These are phyloP conservation scores for Aureobasidium lini DNA, from an alignment of 2,329 filamentous ascomycete genomes.

Conservation along the genomic window DNA sequence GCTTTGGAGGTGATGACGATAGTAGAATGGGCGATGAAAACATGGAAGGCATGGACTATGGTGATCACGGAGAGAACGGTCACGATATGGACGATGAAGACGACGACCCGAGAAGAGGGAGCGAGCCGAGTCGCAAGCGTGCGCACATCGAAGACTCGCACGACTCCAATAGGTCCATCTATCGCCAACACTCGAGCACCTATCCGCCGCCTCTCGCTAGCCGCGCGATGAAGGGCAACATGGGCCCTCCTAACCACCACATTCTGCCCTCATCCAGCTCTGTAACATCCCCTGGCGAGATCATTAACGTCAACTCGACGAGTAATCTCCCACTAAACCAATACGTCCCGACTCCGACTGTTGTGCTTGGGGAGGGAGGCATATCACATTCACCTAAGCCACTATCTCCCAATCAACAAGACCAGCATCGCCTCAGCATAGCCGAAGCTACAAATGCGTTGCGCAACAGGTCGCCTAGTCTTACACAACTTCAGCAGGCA, in stretches of 20 bases:
- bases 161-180: slow-evolving; percentile 48
- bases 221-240: slow-evolving; percentile 20
- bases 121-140: slow-evolving; percentile 67
- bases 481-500: slow-evolving; percentile 59
- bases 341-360: slow-evolving; percentile 28
- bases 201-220: slow-evolving; percentile 65
- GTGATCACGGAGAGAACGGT: slow-evolving; percentile 50
- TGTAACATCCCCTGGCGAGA: slow-evolving; percentile 30
- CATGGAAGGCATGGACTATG: slow-evolving; percentile 59
- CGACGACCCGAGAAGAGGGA: slow-evolving; percentile 50
- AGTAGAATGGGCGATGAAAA: slow-evolving; percentile 44
- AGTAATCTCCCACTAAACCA: slow-evolving; percentile 26
- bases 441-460: slow-evolving; percentile 33
- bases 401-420: slow-evolving; percentile 56
- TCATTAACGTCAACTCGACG: slow-evolving; percentile 29
- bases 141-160: slow-evolving; percentile 56
- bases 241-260: slow-evolving; percentile 29
- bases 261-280: slow-evolving; percentile 25
- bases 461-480: slow-evolving; percentile 59
- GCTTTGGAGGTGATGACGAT: slow-evolving; percentile 75
- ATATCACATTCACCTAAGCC: slow-evolving; percentile 85
- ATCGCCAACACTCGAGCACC: slow-evolving; percentile 64
- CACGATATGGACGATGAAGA: slow-evolving; percentile 49
- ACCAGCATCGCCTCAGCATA: slow-evolving; percentile 47
- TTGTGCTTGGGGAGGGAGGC: slow-evolving; percentile 60